Percentiles rank a stretch among this genome's conserved stretches.
phyloP scores from a whole-genome alignment of 768 basidiomycete genomes.

The Mycena leptocephala region DNA sequence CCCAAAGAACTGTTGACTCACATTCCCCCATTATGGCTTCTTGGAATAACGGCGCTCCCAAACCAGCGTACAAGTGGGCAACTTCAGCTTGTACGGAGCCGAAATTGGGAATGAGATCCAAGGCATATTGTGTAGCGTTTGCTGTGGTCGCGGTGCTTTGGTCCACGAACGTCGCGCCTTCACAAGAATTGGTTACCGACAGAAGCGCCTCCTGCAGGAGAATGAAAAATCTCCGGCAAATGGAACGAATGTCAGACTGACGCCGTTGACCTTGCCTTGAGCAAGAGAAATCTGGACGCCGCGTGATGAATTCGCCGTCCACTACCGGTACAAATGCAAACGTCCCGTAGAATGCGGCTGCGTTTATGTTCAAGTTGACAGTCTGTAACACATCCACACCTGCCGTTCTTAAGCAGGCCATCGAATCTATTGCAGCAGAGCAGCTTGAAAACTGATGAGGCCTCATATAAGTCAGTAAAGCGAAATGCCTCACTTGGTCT shows the following conservation, averaged over 20 bases:
- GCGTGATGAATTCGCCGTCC: slow-evolving; percentile 52
- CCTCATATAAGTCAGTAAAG: not conserved
- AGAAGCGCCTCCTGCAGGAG: slow-evolving; percentile 37
- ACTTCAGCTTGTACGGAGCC: slow-evolving; percentile 19
- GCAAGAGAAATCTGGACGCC: slow-evolving; percentile 47
- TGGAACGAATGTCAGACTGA: slow-evolving; percentile 36
- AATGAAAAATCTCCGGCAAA: not conserved
- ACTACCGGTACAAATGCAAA: slow-evolving; percentile 50
- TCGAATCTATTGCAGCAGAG: slow-evolving; percentile 21
- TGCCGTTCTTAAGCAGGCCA: slow-evolving; percentile 37
- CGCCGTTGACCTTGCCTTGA: slow-evolving; percentile 50
- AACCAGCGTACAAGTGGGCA: slow-evolving; percentile 34
- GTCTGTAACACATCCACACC: slow-evolving; percentile 41
- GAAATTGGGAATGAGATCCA: slow-evolving; percentile 42
- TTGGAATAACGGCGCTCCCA: slow-evolving; percentile 37
- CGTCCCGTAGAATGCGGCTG: slow-evolving; percentile 41
- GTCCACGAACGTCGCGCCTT: slow-evolving; percentile 49
- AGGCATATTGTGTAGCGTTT: slow-evolving; percentile 37
- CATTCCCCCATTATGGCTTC: slow-evolving; percentile 44
- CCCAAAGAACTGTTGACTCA: no score
- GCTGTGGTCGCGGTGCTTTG: slow-evolving; percentile 28
- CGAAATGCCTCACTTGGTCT: no score
- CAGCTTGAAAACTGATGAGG: slow-evolving; percentile 35
- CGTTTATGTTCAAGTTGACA: slow-evolving; percentile 44
- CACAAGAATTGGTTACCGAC: slow-evolving; percentile 46